Percentiles rank a stretch among this genome's conserved stretches.
These are phyloP conservation scores for Stentor roeselii DNA, from an alignment of 73 alveolate species.

Conservation along the genomic window DNA sequence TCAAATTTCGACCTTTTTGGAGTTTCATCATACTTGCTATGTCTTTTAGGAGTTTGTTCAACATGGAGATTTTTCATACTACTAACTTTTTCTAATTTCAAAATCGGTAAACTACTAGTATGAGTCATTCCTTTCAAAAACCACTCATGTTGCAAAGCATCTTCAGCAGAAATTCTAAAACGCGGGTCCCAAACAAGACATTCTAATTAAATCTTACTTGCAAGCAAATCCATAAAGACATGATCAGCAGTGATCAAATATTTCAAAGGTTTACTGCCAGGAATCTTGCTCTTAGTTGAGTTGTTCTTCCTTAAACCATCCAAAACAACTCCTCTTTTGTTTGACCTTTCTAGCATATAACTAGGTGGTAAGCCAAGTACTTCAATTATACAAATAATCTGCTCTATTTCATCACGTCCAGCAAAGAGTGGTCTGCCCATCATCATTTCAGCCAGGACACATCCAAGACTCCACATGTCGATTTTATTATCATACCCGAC, in stretches of 20 bases:
- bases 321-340: not conserved
- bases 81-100: not conserved
- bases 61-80: not conserved
- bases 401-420: conserved; percentile 43
- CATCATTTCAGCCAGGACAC: conserved; percentile 71
- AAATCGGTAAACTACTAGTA: not conserved
- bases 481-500: conserved; percentile 75
- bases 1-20: too few species aligned
- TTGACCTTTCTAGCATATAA: not conserved
- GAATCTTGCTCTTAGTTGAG: not conserved
- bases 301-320: not conserved
- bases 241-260: not conserved
- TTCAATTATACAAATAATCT: conserved; percentile 28
- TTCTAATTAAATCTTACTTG: not conserved
- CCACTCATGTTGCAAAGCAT: not conserved
- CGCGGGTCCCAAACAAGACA: not conserved
- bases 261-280: not conserved
- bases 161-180: not conserved
- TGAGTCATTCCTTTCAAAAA: not conserved
- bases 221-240: not conserved
- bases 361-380: conserved; percentile 25
- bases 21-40: not conserved
- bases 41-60: not conserved
- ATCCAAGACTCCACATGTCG: conserved; percentile 90
- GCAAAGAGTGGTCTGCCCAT: conserved; percentile 69